These are phyloP conservation scores for Sodiomyces alkalinus DNA, from an alignment of 2,329 filamentous ascomycete species.

Conservation along the genomic window DNA sequence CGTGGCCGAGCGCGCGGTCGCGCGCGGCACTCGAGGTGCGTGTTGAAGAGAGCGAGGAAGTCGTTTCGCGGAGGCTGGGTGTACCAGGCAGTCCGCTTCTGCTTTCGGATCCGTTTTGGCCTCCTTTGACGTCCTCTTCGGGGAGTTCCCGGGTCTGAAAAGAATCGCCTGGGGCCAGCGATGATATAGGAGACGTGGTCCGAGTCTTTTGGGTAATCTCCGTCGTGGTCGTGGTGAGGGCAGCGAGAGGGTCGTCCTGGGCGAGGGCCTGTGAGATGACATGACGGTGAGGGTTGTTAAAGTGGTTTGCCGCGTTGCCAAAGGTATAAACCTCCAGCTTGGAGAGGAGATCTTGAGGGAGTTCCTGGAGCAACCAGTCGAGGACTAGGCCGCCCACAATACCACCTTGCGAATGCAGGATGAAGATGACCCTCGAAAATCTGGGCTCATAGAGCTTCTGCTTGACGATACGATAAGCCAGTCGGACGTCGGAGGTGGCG, in stretches of 20 bases:
- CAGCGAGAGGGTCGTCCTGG: constrained; percentile 19
- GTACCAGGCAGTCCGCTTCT: too few species aligned
- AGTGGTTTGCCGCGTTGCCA: constrained; percentile 65
- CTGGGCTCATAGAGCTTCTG: constrained; percentile 43
- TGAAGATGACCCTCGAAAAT: constrained; percentile 55
- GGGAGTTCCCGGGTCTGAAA: not conserved
- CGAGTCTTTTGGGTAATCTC: constrained; percentile 1
- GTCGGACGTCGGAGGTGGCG: constrained; percentile 50
- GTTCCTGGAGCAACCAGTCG: constrained; percentile 62
- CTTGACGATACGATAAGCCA: constrained; percentile 48
- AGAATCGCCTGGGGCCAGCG: not conserved
- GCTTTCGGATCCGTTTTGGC: constrained; percentile 2
- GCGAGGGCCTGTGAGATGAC: constrained; percentile 21
- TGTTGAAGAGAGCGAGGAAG: constrained; percentile 17
- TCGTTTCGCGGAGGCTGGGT: constrained; percentile 9
- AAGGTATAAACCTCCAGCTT: constrained; percentile 70
- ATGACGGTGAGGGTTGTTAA: constrained; percentile 49
- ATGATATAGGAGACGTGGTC: constrained; percentile 4
- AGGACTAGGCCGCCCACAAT: constrained; percentile 59
- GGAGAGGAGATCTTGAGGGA: constrained; percentile 46
- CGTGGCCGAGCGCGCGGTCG: constrained; percentile 45
- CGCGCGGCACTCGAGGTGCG: constrained; percentile 21
- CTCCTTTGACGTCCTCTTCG: not conserved
- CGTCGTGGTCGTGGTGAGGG: constrained; percentile 6
- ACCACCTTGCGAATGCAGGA: constrained; percentile 64